Evolutionary conservation across 2,329 filamentous ascomycete genomes (phyloP).

Genomic region (Didymella pomorum): DNA sequence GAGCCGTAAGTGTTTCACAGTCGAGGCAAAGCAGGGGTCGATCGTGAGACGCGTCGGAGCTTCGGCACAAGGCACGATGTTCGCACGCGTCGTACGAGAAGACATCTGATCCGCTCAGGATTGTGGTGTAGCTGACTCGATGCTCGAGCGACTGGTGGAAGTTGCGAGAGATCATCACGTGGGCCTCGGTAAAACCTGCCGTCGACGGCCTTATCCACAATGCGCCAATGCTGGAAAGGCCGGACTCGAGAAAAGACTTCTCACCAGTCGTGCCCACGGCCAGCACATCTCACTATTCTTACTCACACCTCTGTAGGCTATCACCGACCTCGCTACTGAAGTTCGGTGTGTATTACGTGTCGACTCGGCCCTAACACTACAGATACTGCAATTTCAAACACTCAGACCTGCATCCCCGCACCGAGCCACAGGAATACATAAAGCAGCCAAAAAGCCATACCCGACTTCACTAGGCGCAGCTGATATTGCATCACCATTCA

Average conservation of each 20-base stretch:
- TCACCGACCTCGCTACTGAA: conserved; percentile 7
- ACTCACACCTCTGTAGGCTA: conserved; percentile 1
- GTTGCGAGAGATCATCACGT: conserved; percentile 8
- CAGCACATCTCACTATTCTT: not conserved
- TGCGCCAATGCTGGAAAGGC: conserved; percentile 3
- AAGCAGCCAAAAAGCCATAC: conserved; percentile 4
- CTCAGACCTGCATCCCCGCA: conserved; percentile 3
- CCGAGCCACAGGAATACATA: not conserved
- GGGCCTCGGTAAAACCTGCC: conserved; percentile 15
- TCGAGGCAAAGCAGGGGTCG: conserved; percentile 32
- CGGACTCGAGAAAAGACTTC: conserved; percentile 18
- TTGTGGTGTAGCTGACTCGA: conserved; percentile 1
- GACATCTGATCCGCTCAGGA: not conserved
- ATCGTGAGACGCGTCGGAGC: conserved; percentile 33
- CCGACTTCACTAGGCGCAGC: not conserved
- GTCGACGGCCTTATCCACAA: conserved; percentile 12
- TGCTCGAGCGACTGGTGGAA: not conserved
- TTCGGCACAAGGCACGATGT: conserved; percentile 12
- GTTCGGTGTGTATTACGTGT: conserved; percentile 21
- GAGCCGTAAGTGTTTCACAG: conserved; percentile 34
- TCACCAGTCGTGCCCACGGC: conserved; percentile 2
- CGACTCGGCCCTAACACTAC: conserved; percentile 16
- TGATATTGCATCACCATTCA: conserved; percentile 3
- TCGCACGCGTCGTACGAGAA: not conserved
- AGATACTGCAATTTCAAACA: conserved; percentile 4